phyloP scores from a whole-genome alignment of 2,329 filamentous ascomycete species.

The Sporothrix schenckii region DNA sequence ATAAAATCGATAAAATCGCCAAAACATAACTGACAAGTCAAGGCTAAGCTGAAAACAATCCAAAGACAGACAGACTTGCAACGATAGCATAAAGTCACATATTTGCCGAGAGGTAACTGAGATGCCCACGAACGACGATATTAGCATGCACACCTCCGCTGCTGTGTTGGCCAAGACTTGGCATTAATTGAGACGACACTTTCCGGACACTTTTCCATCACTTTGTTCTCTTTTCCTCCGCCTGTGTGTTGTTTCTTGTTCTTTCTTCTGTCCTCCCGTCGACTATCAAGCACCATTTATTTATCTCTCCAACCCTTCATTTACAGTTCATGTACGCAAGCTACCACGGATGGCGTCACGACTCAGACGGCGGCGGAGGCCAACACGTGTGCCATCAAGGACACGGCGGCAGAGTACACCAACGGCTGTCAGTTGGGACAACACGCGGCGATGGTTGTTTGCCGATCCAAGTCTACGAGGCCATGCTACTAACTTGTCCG shows the following conservation, averaged over 20 bases:
- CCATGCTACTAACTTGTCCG: neutral
- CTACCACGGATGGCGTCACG: constrained; percentile 36
- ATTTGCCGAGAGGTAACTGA: neutral
- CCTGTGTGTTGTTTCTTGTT: neutral
- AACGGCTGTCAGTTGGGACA: constrained; percentile 42
- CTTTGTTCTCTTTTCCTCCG: neutral
- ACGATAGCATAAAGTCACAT: neutral
- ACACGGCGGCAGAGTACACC: constrained; percentile 41
- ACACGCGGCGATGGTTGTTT: too few species aligned
- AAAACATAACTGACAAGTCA: neutral
- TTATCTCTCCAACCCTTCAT: constrained; percentile 5
- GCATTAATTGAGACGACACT: neutral
- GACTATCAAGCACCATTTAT: neutral
- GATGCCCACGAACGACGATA: neutral
- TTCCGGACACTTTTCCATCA: neutral
- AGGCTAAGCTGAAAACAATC: neutral
- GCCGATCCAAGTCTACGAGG: too few species aligned
- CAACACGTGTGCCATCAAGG: constrained; percentile 43
- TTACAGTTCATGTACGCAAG: neutral
- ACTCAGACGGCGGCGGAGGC: constrained; percentile 42
- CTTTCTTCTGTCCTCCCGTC: neutral
- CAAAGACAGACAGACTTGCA: neutral
- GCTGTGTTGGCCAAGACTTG: constrained; percentile 4
- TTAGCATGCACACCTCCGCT: neutral
- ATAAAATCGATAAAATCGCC: neutral